These are phyloP conservation scores for Penicillium sp. DNA, from an alignment of 2,329 filamentous ascomycete species.

Conservation along the genomic window DNA sequence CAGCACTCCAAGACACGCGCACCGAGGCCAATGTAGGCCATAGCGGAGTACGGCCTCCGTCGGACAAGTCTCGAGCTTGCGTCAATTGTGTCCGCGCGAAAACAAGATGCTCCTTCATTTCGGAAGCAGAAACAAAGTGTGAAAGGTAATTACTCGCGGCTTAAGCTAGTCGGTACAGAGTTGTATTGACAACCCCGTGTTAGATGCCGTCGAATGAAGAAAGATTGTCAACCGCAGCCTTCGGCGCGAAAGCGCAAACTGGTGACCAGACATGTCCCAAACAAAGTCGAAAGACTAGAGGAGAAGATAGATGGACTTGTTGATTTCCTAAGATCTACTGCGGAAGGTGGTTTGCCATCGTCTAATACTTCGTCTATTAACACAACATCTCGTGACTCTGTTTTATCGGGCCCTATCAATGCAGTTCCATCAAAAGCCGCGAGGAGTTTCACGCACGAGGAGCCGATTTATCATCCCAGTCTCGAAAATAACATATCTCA, in stretches of 20 bases:
- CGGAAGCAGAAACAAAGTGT: neutral
- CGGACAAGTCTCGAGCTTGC: slow-evolving; percentile 3
- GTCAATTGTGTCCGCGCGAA: slow-evolving; percentile 3
- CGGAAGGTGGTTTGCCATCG: neutral
- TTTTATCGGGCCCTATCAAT: neutral
- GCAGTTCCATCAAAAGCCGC: neutral
- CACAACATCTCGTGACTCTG: neutral
- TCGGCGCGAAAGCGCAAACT: neutral
- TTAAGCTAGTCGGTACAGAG: neutral
- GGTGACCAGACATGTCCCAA: neutral
- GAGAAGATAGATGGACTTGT: slow-evolving; percentile 7
- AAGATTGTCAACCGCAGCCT: neutral
- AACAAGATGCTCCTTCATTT: neutral
- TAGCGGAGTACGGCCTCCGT: neutral
- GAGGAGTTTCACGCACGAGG: neutral
- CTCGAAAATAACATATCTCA: neutral
- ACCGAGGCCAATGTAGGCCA: neutral
- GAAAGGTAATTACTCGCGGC: neutral
- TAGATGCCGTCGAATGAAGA: slow-evolving; percentile 7
- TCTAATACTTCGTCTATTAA: neutral
- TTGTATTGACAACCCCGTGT: neutral
- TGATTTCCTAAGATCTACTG: neutral
- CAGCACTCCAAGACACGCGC: neutral
- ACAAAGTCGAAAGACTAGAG: slow-evolving; percentile 7
- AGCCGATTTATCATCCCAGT: neutral